These are phyloP conservation scores for Jackrogersella multiformis DNA, from an alignment of 495 filamentous ascomycete species.

Conservation along the genomic window DNA sequence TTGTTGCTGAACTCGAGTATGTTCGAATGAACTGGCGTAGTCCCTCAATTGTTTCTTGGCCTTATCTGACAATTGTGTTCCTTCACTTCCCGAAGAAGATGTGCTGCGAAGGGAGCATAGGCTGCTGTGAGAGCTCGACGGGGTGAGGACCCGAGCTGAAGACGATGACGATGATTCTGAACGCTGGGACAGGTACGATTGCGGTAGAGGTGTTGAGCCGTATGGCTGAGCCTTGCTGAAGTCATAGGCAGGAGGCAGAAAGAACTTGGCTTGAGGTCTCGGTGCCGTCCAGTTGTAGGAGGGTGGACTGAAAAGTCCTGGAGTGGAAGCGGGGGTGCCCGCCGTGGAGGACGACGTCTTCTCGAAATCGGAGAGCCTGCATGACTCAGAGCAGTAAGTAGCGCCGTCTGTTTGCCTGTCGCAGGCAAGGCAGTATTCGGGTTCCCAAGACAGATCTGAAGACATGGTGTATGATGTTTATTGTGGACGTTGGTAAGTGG, in stretches of 20 bases:
- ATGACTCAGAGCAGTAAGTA: conserved; percentile 93
- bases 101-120: conserved; percentile 79
- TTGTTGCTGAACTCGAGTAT: conserved; percentile 64
- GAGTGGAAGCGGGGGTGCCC: conserved; percentile 65
- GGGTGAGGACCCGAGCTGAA: conserved; percentile 64
- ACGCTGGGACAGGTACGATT: conserved; percentile 42
- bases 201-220: conserved; percentile 51
- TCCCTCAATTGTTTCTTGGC: conserved; percentile 81
- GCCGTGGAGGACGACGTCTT: conserved; percentile 65
- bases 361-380: conserved; percentile 88
- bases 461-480: conserved; percentile 54
- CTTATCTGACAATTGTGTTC: conserved; percentile 72
- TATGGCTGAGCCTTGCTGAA: conserved; percentile 64
- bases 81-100: conserved; percentile 62
- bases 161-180: conserved; percentile 51
- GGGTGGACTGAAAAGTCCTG: conserved; percentile 55
- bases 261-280: conserved; percentile 63
- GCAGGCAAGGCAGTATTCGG: conserved; percentile 94
- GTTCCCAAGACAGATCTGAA: conserved; percentile 82
- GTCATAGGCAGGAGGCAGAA: conserved; percentile 75
- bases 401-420: conserved; percentile 84
- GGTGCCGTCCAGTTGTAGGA: conserved; percentile 58
- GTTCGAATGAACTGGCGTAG: conserved; percentile 90
- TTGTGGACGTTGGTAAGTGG: conserved; percentile 26
- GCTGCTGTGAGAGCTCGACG: conserved; percentile 86